phyloP scores from a whole-genome alignment of 805 yeast genomes.

The Yarrowia bubula region DNA sequence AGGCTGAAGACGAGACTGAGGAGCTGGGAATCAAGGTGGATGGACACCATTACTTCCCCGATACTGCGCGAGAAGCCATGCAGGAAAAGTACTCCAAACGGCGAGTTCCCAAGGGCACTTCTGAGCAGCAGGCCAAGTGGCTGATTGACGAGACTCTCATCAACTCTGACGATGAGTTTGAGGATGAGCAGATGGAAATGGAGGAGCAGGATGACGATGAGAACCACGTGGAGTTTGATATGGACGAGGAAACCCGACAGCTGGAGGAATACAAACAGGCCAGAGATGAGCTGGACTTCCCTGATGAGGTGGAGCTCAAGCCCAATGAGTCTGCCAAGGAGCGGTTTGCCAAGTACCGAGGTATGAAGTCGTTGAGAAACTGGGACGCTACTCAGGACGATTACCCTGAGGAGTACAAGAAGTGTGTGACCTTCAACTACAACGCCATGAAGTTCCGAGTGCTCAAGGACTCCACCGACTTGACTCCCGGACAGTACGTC shows the following conservation, averaged over 20 bases:
- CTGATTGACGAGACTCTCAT: slow-evolving; percentile 48
- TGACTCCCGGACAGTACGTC: slow-evolving; percentile 63
- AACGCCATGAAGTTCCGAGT: slow-evolving; percentile 71
- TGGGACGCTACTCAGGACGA: slow-evolving; percentile 91
- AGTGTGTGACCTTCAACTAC: slow-evolving; percentile 72
- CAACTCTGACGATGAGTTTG: slow-evolving; percentile 43
- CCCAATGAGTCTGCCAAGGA: slow-evolving; percentile 77
- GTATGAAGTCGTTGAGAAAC: slow-evolving; percentile 75
- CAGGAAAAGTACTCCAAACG: slow-evolving; percentile 37
- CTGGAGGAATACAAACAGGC: slow-evolving; percentile 61
- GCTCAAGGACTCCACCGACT: slow-evolving; percentile 57
- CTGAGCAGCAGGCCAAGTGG: slow-evolving; percentile 78
- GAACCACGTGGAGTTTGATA: slow-evolving; percentile 63
- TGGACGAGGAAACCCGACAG: slow-evolving; percentile 83
- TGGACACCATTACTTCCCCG: slow-evolving; percentile 52
- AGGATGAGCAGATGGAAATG: slow-evolving; percentile 37
- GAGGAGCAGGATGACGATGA: slow-evolving; percentile 38
- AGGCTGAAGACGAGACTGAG: slow-evolving; percentile 39
- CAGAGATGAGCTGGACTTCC: slow-evolving; percentile 85
- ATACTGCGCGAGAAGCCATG: slow-evolving; percentile 37
- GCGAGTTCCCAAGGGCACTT: slow-evolving; percentile 65
- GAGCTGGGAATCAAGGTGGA: slow-evolving; percentile 48
- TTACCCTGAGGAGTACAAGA: slow-evolving; percentile 75
- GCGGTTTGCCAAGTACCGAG: slow-evolving; percentile 75
- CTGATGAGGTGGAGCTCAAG: slow-evolving; percentile 86